Percentiles rank a stretch among this genome's conserved stretches.
These are phyloP conservation scores for Colletotrichum sp. DNA, from an alignment of 2,329 filamentous ascomycete species.

Conservation along the genomic window DNA sequence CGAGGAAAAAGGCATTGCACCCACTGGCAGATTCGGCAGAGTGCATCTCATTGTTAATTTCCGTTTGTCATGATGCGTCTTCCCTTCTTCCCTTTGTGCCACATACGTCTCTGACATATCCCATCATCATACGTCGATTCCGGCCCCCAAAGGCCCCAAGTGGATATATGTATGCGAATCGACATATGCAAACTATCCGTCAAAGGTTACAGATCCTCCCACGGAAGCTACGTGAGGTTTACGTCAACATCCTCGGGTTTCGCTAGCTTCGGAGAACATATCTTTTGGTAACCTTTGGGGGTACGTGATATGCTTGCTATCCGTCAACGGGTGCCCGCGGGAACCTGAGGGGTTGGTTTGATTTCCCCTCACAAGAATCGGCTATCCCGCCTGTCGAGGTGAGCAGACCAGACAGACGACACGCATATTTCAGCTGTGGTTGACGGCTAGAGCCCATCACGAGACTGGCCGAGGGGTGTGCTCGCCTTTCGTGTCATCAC, in stretches of 20 bases:
- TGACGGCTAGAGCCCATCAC: not conserved
- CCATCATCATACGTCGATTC: not conserved
- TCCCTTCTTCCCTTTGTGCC: not conserved
- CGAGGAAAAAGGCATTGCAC: not conserved
- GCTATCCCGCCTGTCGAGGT: not conserved
- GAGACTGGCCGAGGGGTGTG: not conserved
- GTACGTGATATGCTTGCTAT: not conserved
- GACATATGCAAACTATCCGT: not conserved
- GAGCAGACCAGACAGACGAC: not conserved
- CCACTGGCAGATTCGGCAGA: not conserved
- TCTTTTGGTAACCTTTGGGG: not conserved
- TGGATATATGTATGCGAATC: not conserved
- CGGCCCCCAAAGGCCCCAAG: not conserved
- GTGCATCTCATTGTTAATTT: not conserved
- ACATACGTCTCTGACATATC: not conserved
- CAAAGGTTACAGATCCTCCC: not conserved
- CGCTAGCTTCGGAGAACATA: not conserved
- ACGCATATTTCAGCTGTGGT: not conserved
- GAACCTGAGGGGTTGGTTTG: not conserved
- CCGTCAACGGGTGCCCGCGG: not conserved
- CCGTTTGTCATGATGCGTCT: not conserved
- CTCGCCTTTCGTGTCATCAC: not conserved
- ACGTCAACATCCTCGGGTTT: constrained; percentile 2
- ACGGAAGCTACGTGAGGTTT: not conserved
- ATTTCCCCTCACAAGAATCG: not conserved